Evolutionary conservation across 1,284 basidiomycete genomes (phyloP), one percentile per base, ranked within the genome.

Genomic region (Apiotrichum mycotoxinovorans): DNA sequence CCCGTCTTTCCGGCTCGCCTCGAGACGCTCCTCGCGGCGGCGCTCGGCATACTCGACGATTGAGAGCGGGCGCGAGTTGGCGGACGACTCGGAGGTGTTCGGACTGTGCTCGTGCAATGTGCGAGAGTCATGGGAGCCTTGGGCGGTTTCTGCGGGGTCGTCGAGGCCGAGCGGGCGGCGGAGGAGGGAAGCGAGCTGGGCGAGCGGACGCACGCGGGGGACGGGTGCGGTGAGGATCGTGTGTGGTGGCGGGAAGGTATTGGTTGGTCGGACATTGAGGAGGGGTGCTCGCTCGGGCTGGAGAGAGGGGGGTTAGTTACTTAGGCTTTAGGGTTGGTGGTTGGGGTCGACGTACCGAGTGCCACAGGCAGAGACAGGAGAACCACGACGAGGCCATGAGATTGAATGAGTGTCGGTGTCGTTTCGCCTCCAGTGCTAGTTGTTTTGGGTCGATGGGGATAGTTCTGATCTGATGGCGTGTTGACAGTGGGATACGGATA

Each of bases 201-300:
- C 46, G 17, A 61, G 52, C 17, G 56, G 53, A 26, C 49, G 51
- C 1, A 56, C 47, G 18, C 62, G 60, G 14, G 52, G 46, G 38
- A 22, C 35, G 20, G 60, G 60, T 7, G 60, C 48, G 5, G 56
- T 56, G 40, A 62, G 53, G 35, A 62, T 45, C 14, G 56, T 62
- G 30, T 55, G 37, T 1, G 60, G 60, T 0, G 60, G 53, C 2
- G 60, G 60, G 49, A 58, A 66, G 38, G 53, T 53, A 17, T 23
- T 49, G 25, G 35, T 23, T 1, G 49, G 49, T 4, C 37, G 37
- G 37, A 25, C 35, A 14, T 35, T 26, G 37, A 48, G 44, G 10
- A 54, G 53, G 23, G 26, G 44, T 2, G n/a, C 20, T 11, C 35
- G 43, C 37, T 53, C 44, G 23, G 25, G 35, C 44, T 46, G 37